phyloP scores from a whole-genome alignment of 192 early-diverging fungal species.

The Umbelopsis sp. region DNA sequence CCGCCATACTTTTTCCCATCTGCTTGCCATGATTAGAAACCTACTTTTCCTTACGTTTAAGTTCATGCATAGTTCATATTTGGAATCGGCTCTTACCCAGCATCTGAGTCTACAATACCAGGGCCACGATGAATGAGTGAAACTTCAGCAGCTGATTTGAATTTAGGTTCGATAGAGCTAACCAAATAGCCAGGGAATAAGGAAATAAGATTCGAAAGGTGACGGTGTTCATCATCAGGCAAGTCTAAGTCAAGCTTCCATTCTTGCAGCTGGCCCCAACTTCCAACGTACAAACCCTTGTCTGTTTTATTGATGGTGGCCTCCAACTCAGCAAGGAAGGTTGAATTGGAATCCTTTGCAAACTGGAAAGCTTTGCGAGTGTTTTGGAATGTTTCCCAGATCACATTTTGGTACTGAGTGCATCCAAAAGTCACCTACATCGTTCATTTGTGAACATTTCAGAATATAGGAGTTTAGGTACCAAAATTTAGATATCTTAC shows the following conservation, averaged over 20 bases:
- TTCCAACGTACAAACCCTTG: conserved; percentile 29
- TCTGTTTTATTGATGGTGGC: conserved; percentile 5
- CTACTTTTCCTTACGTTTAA: too few species aligned
- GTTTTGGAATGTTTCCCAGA: conserved; percentile 33
- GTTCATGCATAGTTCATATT: not conserved
- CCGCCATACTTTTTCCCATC: conserved; percentile 6
- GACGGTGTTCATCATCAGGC: conserved; percentile 23
- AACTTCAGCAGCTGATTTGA: not conserved
- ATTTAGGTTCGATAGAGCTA: conserved; percentile 10
- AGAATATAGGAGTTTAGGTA: too few species aligned
- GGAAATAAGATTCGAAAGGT: conserved; percentile 33
- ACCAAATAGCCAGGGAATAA: conserved; percentile 35
- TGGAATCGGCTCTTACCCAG: not conserved
- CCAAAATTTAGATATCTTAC: not conserved
- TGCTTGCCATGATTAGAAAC: not conserved
- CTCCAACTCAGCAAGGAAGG: conserved; percentile 32
- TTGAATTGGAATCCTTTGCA: conserved; percentile 29
- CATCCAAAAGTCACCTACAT: conserved; percentile 20
- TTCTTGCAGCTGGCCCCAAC: conserved; percentile 36
- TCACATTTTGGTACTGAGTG: conserved; percentile 35
- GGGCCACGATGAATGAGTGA: not conserved
- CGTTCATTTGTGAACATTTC: not conserved
- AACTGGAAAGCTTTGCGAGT: conserved; percentile 28
- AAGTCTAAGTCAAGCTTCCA: conserved; percentile 41
- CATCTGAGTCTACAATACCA: not conserved